A percentile compares a stretch with the other conserved stretches of the same genome.
phyloP scores from a whole-genome alignment of 345 rosid species.

The Psidium friedrichsthalianum region DNA sequence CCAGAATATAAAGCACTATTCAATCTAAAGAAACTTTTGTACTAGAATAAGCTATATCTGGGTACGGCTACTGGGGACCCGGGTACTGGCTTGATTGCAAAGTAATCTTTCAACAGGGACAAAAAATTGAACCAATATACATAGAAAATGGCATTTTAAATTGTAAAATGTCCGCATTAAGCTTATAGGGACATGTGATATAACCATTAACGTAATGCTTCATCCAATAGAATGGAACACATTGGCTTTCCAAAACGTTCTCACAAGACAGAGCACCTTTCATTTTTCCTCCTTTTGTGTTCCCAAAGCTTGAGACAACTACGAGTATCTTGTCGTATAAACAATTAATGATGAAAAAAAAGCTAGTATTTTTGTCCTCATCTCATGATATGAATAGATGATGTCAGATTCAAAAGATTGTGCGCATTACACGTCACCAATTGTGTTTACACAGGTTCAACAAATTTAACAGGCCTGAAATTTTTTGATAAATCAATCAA shows the following conservation, averaged over 20 bases:
- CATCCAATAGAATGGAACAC: not conserved
- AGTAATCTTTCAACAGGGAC: not conserved
- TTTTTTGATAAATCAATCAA: not conserved
- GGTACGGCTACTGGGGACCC: too few relatives aligned
- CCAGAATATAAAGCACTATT: not conserved
- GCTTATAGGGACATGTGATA: not conserved
- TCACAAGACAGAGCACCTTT: not conserved
- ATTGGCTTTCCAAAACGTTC: not conserved
- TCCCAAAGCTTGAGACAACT: not conserved
- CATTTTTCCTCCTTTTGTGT: not conserved
- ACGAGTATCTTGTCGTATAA: not conserved
- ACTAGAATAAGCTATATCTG: not conserved
- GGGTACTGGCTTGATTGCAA: not conserved
- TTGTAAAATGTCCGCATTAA: not conserved
- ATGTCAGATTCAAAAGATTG: not conserved
- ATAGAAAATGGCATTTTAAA: not conserved
- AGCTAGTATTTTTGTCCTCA: not conserved
- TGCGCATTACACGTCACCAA: not conserved
- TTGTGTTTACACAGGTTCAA: not conserved
- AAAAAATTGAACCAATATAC: not conserved
- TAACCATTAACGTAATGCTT: not conserved
- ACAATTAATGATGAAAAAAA: not conserved
- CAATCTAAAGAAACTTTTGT: not conserved
- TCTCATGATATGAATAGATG: not conserved
- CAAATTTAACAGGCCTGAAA: not conserved